Conservation (phyloP, 768 basidiomycete genomes). For the Boletus subcaerulescens region DNA sequence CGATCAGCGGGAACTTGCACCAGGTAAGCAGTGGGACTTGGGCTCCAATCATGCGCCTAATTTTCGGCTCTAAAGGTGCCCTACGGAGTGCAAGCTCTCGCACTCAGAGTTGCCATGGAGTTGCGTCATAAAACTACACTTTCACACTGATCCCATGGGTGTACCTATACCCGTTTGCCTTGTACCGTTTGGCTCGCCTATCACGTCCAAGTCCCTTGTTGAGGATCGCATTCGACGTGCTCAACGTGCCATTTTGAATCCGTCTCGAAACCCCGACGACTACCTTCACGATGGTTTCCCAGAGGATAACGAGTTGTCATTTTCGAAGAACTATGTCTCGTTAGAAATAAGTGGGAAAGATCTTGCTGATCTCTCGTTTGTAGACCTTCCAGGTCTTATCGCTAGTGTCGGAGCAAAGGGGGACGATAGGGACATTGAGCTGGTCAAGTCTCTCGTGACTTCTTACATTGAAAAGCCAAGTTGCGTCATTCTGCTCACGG, state of each 20-base stretch:
- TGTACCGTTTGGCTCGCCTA: neutral
- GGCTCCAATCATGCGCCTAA: no score
- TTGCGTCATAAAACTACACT: neutral
- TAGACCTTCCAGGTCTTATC: slow-evolving; percentile 2
- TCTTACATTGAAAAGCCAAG: slow-evolving; percentile 2
- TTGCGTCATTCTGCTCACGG: neutral
- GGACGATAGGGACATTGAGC: neutral
- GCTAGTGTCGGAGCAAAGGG: neutral
- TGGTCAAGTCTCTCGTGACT: neutral
- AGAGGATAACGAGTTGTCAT: neutral
- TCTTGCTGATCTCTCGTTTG: slow-evolving; percentile 2
- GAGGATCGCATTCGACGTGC: slow-evolving; percentile 1
- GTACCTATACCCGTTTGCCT: neutral
- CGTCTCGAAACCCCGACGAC: neutral
- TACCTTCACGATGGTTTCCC: neutral
- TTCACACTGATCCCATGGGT: neutral
- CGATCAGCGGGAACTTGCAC: neutral
- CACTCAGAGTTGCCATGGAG: neutral
- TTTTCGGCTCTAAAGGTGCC: neutral
- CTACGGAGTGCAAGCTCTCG: slow-evolving; percentile 3
- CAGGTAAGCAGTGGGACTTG: neutral
- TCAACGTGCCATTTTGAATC: slow-evolving; percentile 2
- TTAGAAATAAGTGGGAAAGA: neutral
- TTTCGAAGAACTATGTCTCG: slow-evolving; percentile 4
- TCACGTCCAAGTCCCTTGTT: neutral